These are phyloP conservation scores for Colletotrichum sp. DNA, from an alignment of 2,329 filamentous ascomycete genomes.

Conservation along the genomic window DNA sequence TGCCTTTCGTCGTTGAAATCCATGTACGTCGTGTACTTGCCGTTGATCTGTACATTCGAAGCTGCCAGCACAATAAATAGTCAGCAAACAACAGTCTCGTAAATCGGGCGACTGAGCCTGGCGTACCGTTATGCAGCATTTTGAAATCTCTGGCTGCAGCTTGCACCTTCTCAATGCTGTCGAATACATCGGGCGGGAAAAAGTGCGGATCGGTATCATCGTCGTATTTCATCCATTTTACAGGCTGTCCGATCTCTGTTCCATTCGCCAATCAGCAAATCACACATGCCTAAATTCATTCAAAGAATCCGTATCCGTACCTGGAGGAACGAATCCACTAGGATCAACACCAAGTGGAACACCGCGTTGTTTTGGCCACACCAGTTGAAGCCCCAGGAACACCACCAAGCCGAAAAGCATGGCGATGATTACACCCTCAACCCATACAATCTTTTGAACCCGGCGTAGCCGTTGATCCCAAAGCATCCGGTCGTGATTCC, in stretches of 20 bases:
- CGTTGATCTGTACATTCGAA: conserved; percentile 4
- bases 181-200: conserved; percentile 3
- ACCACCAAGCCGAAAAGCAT: background rate
- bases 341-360: background rate
- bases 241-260: conserved; percentile 1
- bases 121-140: conserved; percentile 2
- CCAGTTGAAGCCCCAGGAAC: background rate
- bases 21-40: conserved; percentile 10
- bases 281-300: background rate
- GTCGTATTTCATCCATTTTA: conserved; percentile 11
- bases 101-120: background rate
- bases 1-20: background rate
- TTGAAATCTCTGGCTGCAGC: conserved; percentile 1
- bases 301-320: background rate
- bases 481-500: background rate
- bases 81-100: background rate
- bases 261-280: background rate
- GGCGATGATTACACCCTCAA: background rate
- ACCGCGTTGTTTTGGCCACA: background rate
- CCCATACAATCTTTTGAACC: background rate
- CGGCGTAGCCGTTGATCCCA: background rate
- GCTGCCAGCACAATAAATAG: background rate
- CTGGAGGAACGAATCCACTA: conserved; percentile 6
- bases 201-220: conserved; percentile 2
- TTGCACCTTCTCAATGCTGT: background rate